A percentile compares a stretch with the other conserved stretches of the same genome.
Evolutionary conservation across 176 grass and related monocot genomes (phyloP).

Genomic region (Oryza rufipogon): DNA sequence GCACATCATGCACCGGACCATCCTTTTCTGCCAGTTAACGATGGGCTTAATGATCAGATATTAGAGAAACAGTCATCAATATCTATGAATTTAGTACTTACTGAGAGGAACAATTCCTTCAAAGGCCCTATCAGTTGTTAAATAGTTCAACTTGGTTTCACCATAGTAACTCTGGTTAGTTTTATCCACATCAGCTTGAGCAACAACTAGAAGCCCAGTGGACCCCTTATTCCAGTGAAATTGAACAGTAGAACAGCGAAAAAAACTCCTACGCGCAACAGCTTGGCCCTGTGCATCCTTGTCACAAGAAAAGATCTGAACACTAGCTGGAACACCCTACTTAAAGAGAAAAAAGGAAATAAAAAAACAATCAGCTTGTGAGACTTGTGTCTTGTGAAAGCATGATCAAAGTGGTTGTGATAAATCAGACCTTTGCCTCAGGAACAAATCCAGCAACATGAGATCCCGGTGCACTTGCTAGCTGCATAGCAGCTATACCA

Average conservation of each 20-base stretch:
- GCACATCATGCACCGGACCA: slow-evolving; percentile 91
- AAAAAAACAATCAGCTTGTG: slow-evolving; percentile 2
- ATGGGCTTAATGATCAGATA: slow-evolving; percentile 15
- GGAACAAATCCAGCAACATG: slow-evolving; percentile 80
- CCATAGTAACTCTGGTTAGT: slow-evolving; percentile 99
- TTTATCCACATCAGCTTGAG: slow-evolving; percentile 93
- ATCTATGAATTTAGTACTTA: slow-evolving; percentile 50
- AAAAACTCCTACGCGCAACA: slow-evolving; percentile 85
- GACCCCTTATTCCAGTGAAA: slow-evolving; percentile 84
- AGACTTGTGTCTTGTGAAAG: slow-evolving; percentile 36
- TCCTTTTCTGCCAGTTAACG: slow-evolving; percentile 64
- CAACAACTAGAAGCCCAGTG: slow-evolving; percentile 78
- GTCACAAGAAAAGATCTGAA: slow-evolving; percentile 87
- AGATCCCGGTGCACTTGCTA: slow-evolving; percentile 80
- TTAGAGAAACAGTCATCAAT: background rate
- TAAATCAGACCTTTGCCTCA: slow-evolving; percentile 71
- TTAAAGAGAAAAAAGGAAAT: slow-evolving; percentile 17
- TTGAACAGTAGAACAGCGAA: slow-evolving; percentile 77
- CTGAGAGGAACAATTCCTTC: slow-evolving; percentile 92
- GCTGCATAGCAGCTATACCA: slow-evolving; percentile 73
- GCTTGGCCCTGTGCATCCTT: slow-evolving; percentile 81
- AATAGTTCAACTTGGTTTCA: slow-evolving; percentile 94
- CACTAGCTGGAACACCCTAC: slow-evolving; percentile 78
- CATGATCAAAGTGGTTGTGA: slow-evolving; percentile 9
- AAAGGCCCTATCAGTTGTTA: slow-evolving; percentile 82